These are phyloP conservation scores for Globisporangium ultimum DNA, from an alignment of 352 stramenopile species.

Conservation along the genomic window DNA sequence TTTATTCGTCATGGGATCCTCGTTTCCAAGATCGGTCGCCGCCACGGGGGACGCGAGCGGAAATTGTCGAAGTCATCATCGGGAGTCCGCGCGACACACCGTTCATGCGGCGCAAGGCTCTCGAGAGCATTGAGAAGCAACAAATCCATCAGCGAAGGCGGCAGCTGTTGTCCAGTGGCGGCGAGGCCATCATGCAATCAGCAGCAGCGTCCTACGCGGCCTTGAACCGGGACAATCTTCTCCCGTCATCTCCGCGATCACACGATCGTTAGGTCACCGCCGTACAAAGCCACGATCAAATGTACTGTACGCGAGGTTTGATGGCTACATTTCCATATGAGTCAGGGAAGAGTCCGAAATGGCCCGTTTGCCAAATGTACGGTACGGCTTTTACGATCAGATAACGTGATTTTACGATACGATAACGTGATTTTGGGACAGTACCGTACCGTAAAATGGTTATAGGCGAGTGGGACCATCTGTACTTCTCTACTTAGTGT, in stretches of 20 bases:
- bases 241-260: neutral
- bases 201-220: neutral
- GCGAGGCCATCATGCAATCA: constrained; percentile 36
- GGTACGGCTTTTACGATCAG: too few relatives aligned
- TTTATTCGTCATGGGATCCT: constrained; percentile 37
- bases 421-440: too few relatives aligned
- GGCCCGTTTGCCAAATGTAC: too few relatives aligned
- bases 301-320: neutral
- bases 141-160: constrained; percentile 28
- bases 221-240: neutral
- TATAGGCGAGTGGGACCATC: too few relatives aligned
- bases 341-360: too few relatives aligned
- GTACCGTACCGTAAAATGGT: too few relatives aligned
- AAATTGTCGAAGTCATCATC: constrained; percentile 37
- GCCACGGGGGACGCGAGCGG: neutral
- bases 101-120: constrained; percentile 64
- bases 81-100: constrained; percentile 67
- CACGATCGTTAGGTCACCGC: neutral
- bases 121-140: constrained; percentile 40
- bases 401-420: too few relatives aligned
- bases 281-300: neutral
- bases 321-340: too few relatives aligned
- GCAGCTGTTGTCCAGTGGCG: constrained; percentile 35
- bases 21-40: neutral
- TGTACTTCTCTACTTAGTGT: too few relatives aligned